Evolutionary conservation across 768 basidiomycete genomes (phyloP).

Genomic region (Melanogaster broomeanus): DNA sequence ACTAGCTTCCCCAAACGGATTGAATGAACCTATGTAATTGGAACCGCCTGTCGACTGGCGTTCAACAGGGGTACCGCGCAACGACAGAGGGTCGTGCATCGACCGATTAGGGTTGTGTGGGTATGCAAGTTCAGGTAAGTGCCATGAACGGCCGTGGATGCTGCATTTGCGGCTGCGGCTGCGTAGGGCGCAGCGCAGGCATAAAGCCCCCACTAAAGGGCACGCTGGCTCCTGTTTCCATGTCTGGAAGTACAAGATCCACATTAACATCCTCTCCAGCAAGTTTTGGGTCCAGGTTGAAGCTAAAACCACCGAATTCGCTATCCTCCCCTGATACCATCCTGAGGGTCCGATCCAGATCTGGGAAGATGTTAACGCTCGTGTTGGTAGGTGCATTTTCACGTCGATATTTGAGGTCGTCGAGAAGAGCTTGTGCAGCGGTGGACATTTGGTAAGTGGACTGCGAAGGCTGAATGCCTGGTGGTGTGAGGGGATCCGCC

Average conservation of each 20-base stretch:
- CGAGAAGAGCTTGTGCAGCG: slow-evolving; percentile 80
- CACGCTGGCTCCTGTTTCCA: slow-evolving; percentile 45
- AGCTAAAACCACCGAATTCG: slow-evolving; percentile 73
- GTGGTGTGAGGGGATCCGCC: slow-evolving; percentile 51
- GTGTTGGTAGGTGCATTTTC: slow-evolving; percentile 50
- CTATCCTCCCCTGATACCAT: slow-evolving; percentile 65
- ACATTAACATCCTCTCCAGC: slow-evolving; percentile 47
- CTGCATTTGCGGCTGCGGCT: slow-evolving; percentile 18
- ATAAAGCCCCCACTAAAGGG: slow-evolving; percentile 68
- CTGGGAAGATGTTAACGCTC: slow-evolving; percentile 75
- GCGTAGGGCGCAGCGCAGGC: slow-evolving; percentile 52
- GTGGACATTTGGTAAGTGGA: slow-evolving; percentile 82
- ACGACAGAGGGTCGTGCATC: slow-evolving; percentile 54
- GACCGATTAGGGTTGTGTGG: slow-evolving; percentile 49
- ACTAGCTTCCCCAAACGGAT: slow-evolving; percentile 69
- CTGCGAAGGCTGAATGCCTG: slow-evolving; percentile 42
- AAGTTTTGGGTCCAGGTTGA: slow-evolving; percentile 81
- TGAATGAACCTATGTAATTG: slow-evolving; percentile 74
- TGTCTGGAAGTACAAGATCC: slow-evolving; percentile 47
- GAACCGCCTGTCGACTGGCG: slow-evolving; percentile 47
- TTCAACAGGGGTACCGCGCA: slow-evolving; percentile 44
- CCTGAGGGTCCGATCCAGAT: slow-evolving; percentile 83
- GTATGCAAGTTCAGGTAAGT: slow-evolving; percentile 57
- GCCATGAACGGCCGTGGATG: slow-evolving; percentile 39
- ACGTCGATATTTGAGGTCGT: slow-evolving; percentile 78